phyloP scores from a whole-genome alignment of 768 basidiomycete species.

The Trametes punicea region DNA sequence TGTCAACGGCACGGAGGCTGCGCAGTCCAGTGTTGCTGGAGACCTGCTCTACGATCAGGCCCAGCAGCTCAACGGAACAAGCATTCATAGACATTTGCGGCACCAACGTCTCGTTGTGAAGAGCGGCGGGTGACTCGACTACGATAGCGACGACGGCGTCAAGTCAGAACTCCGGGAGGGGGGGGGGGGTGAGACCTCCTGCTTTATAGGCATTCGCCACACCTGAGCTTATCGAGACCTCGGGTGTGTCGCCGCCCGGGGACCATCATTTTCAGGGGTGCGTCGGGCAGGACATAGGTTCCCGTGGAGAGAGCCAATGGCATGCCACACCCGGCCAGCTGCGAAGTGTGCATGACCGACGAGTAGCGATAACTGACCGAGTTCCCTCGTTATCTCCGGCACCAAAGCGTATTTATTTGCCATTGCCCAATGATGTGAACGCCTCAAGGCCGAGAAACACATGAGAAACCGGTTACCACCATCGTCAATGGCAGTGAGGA shows the following conservation, averaged over 20 bases:
- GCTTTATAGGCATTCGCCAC: neutral
- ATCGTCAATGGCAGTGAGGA: too few species aligned
- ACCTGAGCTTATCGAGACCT: neutral
- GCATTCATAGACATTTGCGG: conserved; percentile 2
- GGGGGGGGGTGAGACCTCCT: too few species aligned
- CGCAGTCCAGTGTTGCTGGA: conserved; percentile 4
- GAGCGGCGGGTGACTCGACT: too few species aligned
- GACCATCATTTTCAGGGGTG: neutral
- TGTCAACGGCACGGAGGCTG: conserved; percentile 12
- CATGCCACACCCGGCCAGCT: neutral
- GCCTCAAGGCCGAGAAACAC: neutral
- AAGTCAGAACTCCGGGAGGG: too few species aligned
- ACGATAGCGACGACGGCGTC: too few species aligned
- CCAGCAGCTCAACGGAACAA: conserved; percentile 17
- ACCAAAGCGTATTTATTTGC: neutral
- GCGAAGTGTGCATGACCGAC: neutral
- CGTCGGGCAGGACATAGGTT: neutral
- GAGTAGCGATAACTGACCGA: neutral
- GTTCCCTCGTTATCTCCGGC: neutral
- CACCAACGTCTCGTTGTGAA: neutral
- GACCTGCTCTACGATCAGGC: conserved; percentile 7
- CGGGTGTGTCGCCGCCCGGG: neutral
- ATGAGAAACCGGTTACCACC: too few species aligned
- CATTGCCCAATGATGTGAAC: neutral
- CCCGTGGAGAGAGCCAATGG: neutral